These are phyloP conservation scores for Podospora anserina DNA, from an alignment of 495 filamentous ascomycete species.

Conservation along the genomic window DNA sequence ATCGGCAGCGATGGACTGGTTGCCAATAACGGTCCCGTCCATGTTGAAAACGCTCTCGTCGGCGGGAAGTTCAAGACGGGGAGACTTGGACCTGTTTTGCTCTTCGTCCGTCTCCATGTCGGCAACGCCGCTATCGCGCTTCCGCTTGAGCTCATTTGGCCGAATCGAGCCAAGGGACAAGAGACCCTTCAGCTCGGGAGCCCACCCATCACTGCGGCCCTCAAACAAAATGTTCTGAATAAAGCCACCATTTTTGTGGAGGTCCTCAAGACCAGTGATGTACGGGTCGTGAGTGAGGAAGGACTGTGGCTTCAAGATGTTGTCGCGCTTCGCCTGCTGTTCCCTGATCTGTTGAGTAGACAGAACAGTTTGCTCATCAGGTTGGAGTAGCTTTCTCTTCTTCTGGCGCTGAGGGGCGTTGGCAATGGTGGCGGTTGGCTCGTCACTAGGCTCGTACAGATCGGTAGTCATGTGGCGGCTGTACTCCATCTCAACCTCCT, in stretches of 20 bases:
- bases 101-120: slow-evolving; percentile 68
- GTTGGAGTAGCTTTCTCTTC: slow-evolving; percentile 68
- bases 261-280: slow-evolving; percentile 78
- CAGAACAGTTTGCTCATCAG: slow-evolving; percentile 63
- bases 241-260: slow-evolving; percentile 86
- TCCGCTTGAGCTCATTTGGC: slow-evolving; percentile 82
- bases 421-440: slow-evolving; percentile 39
- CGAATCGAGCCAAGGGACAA: slow-evolving; percentile 77
- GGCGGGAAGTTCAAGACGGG: slow-evolving; percentile 65
- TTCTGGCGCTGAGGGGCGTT: slow-evolving; percentile 65
- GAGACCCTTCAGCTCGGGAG: slow-evolving; percentile 83
- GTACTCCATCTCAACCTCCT: slow-evolving; percentile 52
- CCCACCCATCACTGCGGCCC: slow-evolving; percentile 73
- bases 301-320: slow-evolving; percentile 71
- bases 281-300: slow-evolving; percentile 85
- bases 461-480: slow-evolving; percentile 50
- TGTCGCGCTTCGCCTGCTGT: slow-evolving; percentile 73
- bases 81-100: slow-evolving; percentile 57
- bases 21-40: slow-evolving; percentile 50
- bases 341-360: slow-evolving; percentile 62
- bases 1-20: slow-evolving; percentile 48
- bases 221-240: slow-evolving; percentile 76
- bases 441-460: slow-evolving; percentile 57
- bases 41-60: slow-evolving; percentile 51
- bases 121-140: slow-evolving; percentile 84